Base-by-base conservation (phyloP, 2,329 filamentous ascomycete species). In the Cytospora piceicola region DNA sequence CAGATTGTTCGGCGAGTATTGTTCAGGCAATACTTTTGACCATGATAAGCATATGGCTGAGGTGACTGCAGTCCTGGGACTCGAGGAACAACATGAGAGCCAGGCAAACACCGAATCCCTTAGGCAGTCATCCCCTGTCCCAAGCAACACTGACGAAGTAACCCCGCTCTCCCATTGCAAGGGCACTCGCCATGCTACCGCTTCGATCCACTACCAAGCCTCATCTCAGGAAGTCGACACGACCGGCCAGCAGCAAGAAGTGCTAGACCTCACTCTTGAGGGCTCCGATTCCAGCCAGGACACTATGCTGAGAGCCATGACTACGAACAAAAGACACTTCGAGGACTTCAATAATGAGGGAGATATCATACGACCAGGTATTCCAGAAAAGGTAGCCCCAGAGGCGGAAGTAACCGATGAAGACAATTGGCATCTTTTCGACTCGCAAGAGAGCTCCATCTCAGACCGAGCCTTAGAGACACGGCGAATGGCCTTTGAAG, bases 1-100 rank as follows among this genome's bases (percentile, higher is more conserved):
- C n/a, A 78, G 75, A 0, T 80, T 97, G 0, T 97, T 97, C 71
- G 91, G 91, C 0, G 75, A 86, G 27, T 77, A 87, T 32, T 96
- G 93, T 74, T 86, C 85, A 0, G 83, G 79, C 0, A 73, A 79
- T 0, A 68, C 69, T 0, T 96, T 94, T 72, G 77, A 79, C 0
- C 88, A 94, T 71, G 92, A 96, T 69, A 52, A 73, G 7, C 71
- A 84, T 63, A 89, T 93, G 83, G 77, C 81, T 62, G 72, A 74
- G 17, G 64, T 76, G 52, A 39, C 34, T 3, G 22, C 36, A 2
- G 46, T 59, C 46, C n/a, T 66, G 42, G 24, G 53, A 6, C 32
- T 46, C 12, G 22, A 58, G 11, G 56, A 61, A 4, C 56, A 58
- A 42, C 34, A 58, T 8, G 58, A 58, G 14, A 68, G 51, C 15